Conservation (phyloP, 371 early-diverging fungal species). For the Encephalitozoon romaleae region DNA sequence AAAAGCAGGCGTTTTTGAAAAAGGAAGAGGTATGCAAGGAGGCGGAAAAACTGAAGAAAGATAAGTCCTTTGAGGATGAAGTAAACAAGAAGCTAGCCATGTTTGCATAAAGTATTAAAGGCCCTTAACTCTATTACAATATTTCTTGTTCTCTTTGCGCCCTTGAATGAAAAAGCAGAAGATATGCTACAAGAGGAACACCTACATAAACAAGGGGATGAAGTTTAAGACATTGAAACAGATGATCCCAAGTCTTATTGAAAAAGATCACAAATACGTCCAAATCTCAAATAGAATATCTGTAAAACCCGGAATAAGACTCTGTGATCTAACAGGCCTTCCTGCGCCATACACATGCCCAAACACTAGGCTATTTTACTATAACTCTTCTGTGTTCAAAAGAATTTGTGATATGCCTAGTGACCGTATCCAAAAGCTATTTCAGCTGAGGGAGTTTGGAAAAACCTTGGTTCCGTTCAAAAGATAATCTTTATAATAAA, state of each 20-base stretch:
- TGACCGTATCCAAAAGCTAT: constrained; percentile 4
- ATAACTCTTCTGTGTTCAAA: constrained; percentile 55
- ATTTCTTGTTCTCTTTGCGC: not conserved
- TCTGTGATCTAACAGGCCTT: constrained; percentile 60
- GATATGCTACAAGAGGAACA: not conserved
- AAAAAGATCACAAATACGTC: constrained; percentile 36
- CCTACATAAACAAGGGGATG: constrained; percentile 6
- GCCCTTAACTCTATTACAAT: not conserved
- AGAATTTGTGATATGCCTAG: constrained; percentile 35
- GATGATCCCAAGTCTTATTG: constrained; percentile 2
- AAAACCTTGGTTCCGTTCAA: not conserved
- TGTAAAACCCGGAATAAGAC: constrained; percentile 37
- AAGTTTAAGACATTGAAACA: constrained; percentile 52
- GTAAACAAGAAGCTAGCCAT: constrained; percentile 44
- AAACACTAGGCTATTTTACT: constrained; percentile 50
- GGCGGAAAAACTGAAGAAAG: not conserved
- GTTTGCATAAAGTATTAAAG: constrained; percentile 34
- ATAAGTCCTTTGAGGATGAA: constrained; percentile 25
- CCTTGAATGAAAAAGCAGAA: not conserved
- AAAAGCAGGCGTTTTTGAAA: constrained; percentile 27
- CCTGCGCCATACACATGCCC: constrained; percentile 57
- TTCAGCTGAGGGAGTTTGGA: constrained; percentile 12
- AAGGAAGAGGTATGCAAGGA: constrained; percentile 18
- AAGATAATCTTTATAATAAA: not conserved
- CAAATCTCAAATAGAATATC: constrained; percentile 40